Evolutionary conservation across 176 grass and related monocot species (phyloP).

Genomic region (Canna indica): DNA sequence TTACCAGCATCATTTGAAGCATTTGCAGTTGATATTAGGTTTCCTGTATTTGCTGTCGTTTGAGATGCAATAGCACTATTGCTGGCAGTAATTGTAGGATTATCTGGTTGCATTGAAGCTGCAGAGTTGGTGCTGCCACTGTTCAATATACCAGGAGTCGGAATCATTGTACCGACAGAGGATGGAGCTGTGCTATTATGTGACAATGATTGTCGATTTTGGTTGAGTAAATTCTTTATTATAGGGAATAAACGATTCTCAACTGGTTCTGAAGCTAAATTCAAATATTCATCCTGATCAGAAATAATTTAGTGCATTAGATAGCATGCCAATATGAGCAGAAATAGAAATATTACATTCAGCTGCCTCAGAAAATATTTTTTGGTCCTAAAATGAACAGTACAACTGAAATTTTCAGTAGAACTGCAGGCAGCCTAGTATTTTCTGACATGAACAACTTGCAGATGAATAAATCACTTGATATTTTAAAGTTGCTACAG

Average conservation of each 20-base stretch:
- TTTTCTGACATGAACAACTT: not conserved
- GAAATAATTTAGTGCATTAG: slow-evolving; percentile 17
- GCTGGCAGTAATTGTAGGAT: slow-evolving; percentile 29
- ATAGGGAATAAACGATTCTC: slow-evolving; percentile 48
- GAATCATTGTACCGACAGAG: slow-evolving; percentile 76
- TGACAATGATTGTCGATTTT: slow-evolving; percentile 6
- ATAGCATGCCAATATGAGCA: not conserved
- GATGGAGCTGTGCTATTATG: slow-evolving; percentile 49
- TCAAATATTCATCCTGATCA: slow-evolving; percentile 66
- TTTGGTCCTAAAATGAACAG: not conserved
- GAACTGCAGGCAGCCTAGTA: not conserved
- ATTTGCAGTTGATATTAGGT: slow-evolving; percentile 31
- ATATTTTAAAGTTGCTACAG: slow-evolving; percentile 1
- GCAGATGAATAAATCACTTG: not conserved
- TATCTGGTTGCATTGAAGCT: slow-evolving; percentile 45
- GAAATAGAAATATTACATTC: slow-evolving; percentile 2
- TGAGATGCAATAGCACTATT: slow-evolving; percentile 50
- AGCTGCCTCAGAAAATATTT: not conserved
- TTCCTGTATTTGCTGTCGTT: slow-evolving; percentile 37
- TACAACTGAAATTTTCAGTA: not conserved
- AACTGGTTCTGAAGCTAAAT: slow-evolving; percentile 44
- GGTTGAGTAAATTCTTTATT: slow-evolving; percentile 31
- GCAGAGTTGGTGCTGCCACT: slow-evolving; percentile 38
- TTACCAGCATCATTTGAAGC: slow-evolving; percentile 19
- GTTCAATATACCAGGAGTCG: slow-evolving; percentile 78